These are phyloP conservation scores for Tinospora cordifolia DNA, from an alignment of 164 flowering plant species.

Conservation along the genomic window DNA sequence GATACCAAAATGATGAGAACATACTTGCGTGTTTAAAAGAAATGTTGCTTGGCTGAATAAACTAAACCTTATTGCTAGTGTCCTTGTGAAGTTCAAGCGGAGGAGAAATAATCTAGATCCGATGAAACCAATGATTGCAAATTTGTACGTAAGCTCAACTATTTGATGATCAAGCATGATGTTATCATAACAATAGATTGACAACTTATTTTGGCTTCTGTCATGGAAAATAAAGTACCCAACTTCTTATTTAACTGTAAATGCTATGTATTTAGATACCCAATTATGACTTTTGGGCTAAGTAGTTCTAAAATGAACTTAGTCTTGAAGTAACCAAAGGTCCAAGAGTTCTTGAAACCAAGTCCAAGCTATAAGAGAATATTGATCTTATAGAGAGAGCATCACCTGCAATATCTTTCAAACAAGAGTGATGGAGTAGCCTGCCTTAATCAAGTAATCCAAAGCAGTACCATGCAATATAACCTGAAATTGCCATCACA, in stretches of 20 bases:
- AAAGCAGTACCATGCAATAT: too few relatives aligned
- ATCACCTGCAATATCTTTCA: constrained; percentile 93
- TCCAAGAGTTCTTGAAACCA: background rate
- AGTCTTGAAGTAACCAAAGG: too few relatives aligned
- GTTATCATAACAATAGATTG: background rate
- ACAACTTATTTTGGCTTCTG: too few relatives aligned
- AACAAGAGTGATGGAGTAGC: too few relatives aligned
- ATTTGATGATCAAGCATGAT: background rate
- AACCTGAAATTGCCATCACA: too few relatives aligned
- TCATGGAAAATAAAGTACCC: background rate
- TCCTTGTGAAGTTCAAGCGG: too few relatives aligned
- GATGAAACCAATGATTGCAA: constrained; percentile 83
- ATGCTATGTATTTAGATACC: background rate
- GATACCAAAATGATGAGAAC: background rate
- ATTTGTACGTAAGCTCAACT: background rate
- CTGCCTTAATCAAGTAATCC: too few relatives aligned
- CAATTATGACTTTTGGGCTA: too few relatives aligned
- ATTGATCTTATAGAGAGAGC: background rate
- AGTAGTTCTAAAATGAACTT: too few relatives aligned
- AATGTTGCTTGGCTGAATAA: constrained; percentile 97
- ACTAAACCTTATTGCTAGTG: constrained; percentile 66
- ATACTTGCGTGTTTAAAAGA: constrained; percentile 88
- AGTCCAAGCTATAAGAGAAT: background rate
- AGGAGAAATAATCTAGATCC: constrained; percentile 78
- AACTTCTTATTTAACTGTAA: background rate